Base-by-base conservation (phyloP, 371 early-diverging fungal genomes). In the Apophysomyces sp. region DNA sequence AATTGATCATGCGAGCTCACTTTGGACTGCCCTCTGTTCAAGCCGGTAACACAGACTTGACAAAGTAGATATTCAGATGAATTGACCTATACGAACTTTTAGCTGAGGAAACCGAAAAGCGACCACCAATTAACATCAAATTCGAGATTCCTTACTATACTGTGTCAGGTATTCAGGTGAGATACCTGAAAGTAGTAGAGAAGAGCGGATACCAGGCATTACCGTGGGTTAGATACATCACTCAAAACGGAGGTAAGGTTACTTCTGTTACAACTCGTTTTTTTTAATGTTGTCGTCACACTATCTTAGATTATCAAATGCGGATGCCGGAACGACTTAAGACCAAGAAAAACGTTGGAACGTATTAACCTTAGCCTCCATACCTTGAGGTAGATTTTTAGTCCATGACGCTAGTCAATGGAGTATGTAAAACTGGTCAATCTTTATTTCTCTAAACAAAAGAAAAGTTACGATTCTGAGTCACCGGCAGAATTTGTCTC, bases 101-200 rank as follows among this genome's bases (percentile, higher is more conserved):
- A 81, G 86, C 85, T 72, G 98, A 97, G 58, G 94, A 94, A 60
- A 89, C 94, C 2, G 94, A 97, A 67, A 94, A 95, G 76, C 86
- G 89, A 55, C 97, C 95, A 37, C 98, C 99, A 0, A 97, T 99
- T 69, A 90, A 92, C 13, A 92, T 99, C 71, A 94, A 95, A 77
- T 99, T 96, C 72, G 99, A 99, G 73, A 97, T 99, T 58, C 99
- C 99, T 34, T 99, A 99, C 78, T 99, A 96, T 68, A 97, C 98
- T 21, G 92, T 90, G 2, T 95, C 95, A 4, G 99, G 99, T 51
- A 98, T 99, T 65, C 98, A 98, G 80, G 99, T 99, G 24, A 87
- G 98, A 65, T 99, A 99, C 73, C 86, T 99, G 54, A 99, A 99
- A 86, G 96, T 99, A 65, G 95, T 97, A 52, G 99, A 99, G 72